A percentile compares a stretch with the other conserved stretches of the same genome.
These are phyloP conservation scores for Tilletia walkeri DNA, from an alignment of 1,284 basidiomycete species.

Conservation along the genomic window DNA sequence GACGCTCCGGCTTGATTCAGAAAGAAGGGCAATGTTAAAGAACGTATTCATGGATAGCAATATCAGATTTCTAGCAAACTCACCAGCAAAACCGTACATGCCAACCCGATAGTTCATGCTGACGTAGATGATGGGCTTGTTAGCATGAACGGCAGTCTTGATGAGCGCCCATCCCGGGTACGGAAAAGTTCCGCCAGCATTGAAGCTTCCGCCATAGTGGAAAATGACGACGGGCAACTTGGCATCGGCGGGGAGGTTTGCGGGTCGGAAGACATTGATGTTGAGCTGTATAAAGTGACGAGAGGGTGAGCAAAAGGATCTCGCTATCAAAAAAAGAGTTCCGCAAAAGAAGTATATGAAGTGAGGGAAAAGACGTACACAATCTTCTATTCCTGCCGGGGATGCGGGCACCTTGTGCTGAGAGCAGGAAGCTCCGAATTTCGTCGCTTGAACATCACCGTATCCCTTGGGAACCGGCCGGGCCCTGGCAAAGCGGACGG, in stretches of 20 bases:
- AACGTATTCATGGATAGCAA: conserved; percentile 15
- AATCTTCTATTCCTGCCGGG: conserved; percentile 31
- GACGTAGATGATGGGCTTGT: conserved; percentile 38
- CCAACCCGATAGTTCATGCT: conserved; percentile 37
- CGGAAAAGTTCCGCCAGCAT: conserved; percentile 20
- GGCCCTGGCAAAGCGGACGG: conserved; percentile 32
- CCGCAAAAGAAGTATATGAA: not conserved
- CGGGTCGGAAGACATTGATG: conserved; percentile 36
- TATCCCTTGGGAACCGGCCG: conserved; percentile 21
- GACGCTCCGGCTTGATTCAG: not conserved
- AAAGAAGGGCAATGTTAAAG: not conserved
- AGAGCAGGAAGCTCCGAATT: conserved; percentile 30
- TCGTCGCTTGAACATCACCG: conserved; percentile 28
- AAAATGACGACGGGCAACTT: conserved; percentile 34
- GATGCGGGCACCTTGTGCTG: conserved; percentile 23
- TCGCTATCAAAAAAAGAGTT: no score
- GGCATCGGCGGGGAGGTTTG: conserved; percentile 18
- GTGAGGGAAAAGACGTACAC: conserved; percentile 3
- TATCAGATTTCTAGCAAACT: not conserved
- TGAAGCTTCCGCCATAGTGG: conserved; percentile 36
- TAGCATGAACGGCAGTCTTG: conserved; percentile 25
- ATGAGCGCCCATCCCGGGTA: conserved; percentile 37
- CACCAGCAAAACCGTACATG: conserved; percentile 35
- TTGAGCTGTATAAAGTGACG: conserved; percentile 21
- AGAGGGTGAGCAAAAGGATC: not conserved